Evolutionary conservation across 768 basidiomycete genomes (phyloP).

Genomic region (Tephrocybe rancida): DNA sequence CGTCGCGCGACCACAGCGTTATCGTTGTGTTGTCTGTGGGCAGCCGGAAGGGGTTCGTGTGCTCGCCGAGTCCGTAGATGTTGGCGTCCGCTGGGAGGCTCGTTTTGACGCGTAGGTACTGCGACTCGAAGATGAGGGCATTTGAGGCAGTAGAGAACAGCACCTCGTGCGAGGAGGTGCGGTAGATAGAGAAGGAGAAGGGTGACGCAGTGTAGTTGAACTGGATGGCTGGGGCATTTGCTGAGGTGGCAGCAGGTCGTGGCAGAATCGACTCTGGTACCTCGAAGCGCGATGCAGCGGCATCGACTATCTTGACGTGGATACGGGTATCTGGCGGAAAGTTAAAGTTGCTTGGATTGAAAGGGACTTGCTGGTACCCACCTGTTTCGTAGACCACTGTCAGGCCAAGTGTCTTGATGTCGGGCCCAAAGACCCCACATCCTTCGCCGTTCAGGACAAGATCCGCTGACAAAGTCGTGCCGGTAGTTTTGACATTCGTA

Average conservation of each 20-base stretch:
- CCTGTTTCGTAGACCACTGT: slow-evolving; percentile 63
- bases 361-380: slow-evolving; percentile 22
- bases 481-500: slow-evolving; percentile 39
- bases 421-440: slow-evolving; percentile 63
- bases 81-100: slow-evolving; percentile 60
- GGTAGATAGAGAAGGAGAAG: slow-evolving; percentile 62
- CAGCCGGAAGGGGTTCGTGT: slow-evolving; percentile 66
- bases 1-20: slow-evolving; percentile 69
- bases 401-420: slow-evolving; percentile 48
- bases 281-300: slow-evolving; percentile 53
- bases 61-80: slow-evolving; percentile 81
- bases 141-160: slow-evolving; percentile 64
- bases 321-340: slow-evolving; percentile 49
- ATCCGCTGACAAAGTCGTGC: slow-evolving; percentile 48
- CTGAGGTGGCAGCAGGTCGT: slow-evolving; percentile 40
- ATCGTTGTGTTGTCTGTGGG: slow-evolving; percentile 45
- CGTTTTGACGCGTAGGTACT: slow-evolving; percentile 76
- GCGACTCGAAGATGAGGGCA: slow-evolving; percentile 73
- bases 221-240: slow-evolving; percentile 43
- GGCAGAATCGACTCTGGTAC: slow-evolving; percentile 66
- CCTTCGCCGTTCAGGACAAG: slow-evolving; percentile 51
- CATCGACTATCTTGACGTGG: slow-evolving; percentile 64
- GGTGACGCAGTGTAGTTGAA: slow-evolving; percentile 64
- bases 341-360: not conserved
- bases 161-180: slow-evolving; percentile 49